Evolutionary conservation across 192 early-diverging fungal species (phyloP).

Genomic region (Kickxella alabastrina): DNA sequence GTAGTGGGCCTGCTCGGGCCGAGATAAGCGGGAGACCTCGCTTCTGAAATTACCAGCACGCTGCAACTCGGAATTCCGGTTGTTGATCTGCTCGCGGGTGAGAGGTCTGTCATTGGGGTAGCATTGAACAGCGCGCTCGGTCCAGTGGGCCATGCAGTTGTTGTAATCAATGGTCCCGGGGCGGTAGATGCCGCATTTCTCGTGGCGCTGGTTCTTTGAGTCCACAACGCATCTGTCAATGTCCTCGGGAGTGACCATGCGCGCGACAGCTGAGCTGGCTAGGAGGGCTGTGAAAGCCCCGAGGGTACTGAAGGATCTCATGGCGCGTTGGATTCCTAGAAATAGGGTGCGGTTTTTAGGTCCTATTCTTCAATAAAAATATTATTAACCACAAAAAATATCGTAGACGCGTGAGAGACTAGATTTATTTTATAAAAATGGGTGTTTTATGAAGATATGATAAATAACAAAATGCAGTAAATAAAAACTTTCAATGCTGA

Average conservation of each 20-base stretch:
- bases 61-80: constrained; percentile 15
- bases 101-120: constrained; percentile 25
- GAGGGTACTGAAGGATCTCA: constrained; percentile 39
- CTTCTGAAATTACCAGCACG: constrained; percentile 19
- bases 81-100: constrained; percentile 26
- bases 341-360: not conserved
- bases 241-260: constrained; percentile 7
- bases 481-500: too few relatives aligned
- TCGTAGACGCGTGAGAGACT: too few relatives aligned
- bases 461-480: too few relatives aligned
- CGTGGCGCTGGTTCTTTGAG: constrained; percentile 22
- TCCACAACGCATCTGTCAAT: constrained; percentile 14
- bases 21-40: constrained; percentile 22
- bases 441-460: too few relatives aligned
- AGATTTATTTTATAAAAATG: too few relatives aligned
- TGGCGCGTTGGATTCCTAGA: not conserved
- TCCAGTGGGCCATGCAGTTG: constrained; percentile 50
- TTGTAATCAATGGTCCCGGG: constrained; percentile 47
- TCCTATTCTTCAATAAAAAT: too few relatives aligned
- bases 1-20: constrained; percentile 23
- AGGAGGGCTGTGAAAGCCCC: constrained; percentile 37
- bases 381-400: too few relatives aligned
- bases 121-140: constrained; percentile 39
- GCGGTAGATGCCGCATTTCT: constrained; percentile 32
- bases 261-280: constrained; percentile 14